Percentiles rank a stretch among this genome's conserved stretches.
phyloP scores from a whole-genome alignment of 495 filamentous ascomycete species.

The Halenospora varia region DNA sequence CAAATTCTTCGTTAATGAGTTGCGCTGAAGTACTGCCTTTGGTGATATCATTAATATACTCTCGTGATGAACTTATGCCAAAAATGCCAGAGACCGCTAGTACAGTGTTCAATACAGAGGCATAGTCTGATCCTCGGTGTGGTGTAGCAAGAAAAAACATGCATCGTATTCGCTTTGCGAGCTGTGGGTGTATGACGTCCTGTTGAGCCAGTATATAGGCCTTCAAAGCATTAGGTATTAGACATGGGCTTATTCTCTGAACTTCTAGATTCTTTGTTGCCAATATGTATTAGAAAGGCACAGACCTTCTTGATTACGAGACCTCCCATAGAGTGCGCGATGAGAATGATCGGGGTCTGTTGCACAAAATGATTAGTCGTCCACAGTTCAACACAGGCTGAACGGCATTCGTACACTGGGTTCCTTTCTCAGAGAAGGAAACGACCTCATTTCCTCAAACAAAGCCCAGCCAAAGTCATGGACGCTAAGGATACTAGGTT shows the following conservation, averaged over 20 bases:
- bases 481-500: slow-evolving; percentile 13
- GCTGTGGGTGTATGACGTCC: slow-evolving; percentile 20
- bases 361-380: too few relatives aligned
- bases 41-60: slow-evolving; percentile 39
- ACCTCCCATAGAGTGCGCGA: slow-evolving; percentile 53
- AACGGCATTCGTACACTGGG: too few relatives aligned
- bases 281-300: slow-evolving; percentile 4
- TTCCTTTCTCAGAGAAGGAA: background rate
- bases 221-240: too few relatives aligned
- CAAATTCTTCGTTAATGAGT: slow-evolving; percentile 46
- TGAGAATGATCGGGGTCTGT: slow-evolving; percentile 37
- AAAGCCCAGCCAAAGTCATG: slow-evolving; percentile 39
- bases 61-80: too few relatives aligned
- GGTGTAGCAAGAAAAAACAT: slow-evolving; percentile 52
- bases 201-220: slow-evolving; percentile 27
- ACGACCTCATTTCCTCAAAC: slow-evolving; percentile 22
- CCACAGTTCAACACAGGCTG: too few relatives aligned
- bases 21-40: slow-evolving; percentile 32
- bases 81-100: background rate
- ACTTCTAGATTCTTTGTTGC: too few relatives aligned
- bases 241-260: too few relatives aligned
- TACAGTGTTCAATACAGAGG: slow-evolving; percentile 25
- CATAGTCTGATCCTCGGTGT: slow-evolving; percentile 45
- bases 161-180: slow-evolving; percentile 31
- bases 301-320: slow-evolving; percentile 46